Base-by-base conservation (phyloP, 2,329 filamentous ascomycete genomes). In the Plectosphaerella plurivora region DNA sequence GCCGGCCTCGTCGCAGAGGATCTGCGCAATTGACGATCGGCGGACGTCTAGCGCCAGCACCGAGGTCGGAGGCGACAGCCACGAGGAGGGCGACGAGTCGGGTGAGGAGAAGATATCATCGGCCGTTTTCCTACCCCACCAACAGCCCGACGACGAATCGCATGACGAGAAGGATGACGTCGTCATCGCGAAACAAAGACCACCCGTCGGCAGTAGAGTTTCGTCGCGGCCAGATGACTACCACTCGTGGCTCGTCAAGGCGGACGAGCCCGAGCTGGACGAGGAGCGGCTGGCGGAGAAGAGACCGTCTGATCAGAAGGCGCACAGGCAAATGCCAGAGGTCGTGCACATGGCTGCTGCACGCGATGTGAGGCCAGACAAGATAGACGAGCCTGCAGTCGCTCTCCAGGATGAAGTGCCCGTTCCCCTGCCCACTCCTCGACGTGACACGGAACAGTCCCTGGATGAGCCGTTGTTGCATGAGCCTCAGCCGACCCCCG, bases 91-190 rank as follows among this genome's bases (percentile, higher is more conserved):
- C 16, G 79, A 83, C 41, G 79, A 83, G 53, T 91, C 88, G 14
- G 87, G 89, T 53, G 85, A 89, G 65, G 89, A 94, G 67, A 89
- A 93, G 68, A 91, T 94, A 56, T 91, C 88, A n/a, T 93, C 88
- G 33, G 89, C 89, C 22, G 78, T 91, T 41, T 94, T 94, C 65
- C 77, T 91, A 47, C 89, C 89, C 42, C 89, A 93, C 72, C 84
- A 89, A 61, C 78, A 77, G 45, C 48, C 48, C 15, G 68, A 76
- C 41, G 75, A 77, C 49, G 66, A 69, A 56, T 60, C 69, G 50
- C 55, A 64, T 22, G 63, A 69, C 54, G 57, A 63, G n/a, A 59
- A 58, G 49, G 54, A 61, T 45, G 61, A 59, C 48, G 53, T 63
- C 6, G 60, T 45, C 56, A 64, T 49, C 55, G 57, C 54, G 57